A percentile compares a stretch with the other conserved stretches of the same genome.
phyloP scores from a whole-genome alignment of 2,329 filamentous ascomycete species.

The Colletotrichum eremochloae region DNA sequence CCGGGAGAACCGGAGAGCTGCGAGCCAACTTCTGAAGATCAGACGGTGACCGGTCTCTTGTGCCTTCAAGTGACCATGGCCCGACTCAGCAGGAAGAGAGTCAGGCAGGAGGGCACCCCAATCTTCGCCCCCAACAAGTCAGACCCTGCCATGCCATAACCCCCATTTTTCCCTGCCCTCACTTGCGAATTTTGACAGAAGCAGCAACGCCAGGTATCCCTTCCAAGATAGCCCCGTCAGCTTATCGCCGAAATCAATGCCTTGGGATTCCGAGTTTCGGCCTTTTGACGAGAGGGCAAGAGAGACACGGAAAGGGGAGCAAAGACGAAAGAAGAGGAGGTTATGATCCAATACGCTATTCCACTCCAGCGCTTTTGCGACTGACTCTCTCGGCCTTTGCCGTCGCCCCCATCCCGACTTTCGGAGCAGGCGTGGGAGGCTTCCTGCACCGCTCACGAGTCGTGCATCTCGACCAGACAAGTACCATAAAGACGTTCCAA shows the following conservation, averaged over 20 bases:
- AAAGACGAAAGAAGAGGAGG: neutral
- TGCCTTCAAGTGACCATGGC: conserved; percentile 7
- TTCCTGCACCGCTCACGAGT: conserved; percentile 33
- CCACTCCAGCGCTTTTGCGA: conserved; percentile 12
- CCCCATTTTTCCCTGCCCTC: conserved; percentile 10
- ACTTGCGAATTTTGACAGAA: conserved; percentile 9
- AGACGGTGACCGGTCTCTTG: neutral
- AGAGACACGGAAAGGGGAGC: neutral
- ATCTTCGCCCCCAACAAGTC: conserved; percentile 21
- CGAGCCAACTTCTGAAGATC: neutral
- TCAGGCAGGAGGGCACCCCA: conserved; percentile 4
- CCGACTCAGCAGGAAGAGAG: conserved; percentile 19
- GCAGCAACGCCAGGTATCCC: conserved; percentile 24
- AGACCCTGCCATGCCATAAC: conserved; percentile 23
- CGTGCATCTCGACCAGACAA: conserved; percentile 12
- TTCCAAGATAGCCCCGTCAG: conserved; percentile 25
- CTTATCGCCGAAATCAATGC: conserved; percentile 42
- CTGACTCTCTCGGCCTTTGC: conserved; percentile 20
- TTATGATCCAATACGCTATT: neutral
- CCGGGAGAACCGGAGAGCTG: neutral
- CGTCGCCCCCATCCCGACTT: conserved; percentile 24
- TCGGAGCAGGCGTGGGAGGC: conserved; percentile 34
- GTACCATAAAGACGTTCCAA: conserved; percentile 5
- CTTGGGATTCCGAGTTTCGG: conserved; percentile 27
- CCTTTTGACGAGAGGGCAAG: neutral